phyloP scores from a whole-genome alignment of 129 eudicot species.

The Apium graveolens region DNA sequence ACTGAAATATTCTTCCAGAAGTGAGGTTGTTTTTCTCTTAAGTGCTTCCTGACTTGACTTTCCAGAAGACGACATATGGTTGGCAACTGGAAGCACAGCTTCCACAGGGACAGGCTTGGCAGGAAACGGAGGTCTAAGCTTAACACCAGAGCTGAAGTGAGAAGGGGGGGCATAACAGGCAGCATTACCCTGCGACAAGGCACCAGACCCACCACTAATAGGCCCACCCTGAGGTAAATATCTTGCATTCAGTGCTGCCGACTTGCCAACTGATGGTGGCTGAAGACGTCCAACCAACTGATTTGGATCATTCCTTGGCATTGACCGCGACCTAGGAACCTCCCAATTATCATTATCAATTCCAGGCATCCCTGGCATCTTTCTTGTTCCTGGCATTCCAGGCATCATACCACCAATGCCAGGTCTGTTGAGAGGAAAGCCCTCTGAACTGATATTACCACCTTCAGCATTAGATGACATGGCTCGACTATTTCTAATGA shows the following conservation, averaged over 20 bases:
- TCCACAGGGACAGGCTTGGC: slow-evolving; percentile 24
- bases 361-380: slow-evolving; percentile 86
- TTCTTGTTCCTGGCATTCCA: slow-evolving; percentile 84
- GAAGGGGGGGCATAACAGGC: slow-evolving; percentile 22
- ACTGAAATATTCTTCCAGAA: slow-evolving; percentile 81
- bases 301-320: slow-evolving; percentile 45
- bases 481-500: slow-evolving; percentile 57
- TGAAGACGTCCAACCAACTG: slow-evolving; percentile 33
- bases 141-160: slow-evolving; percentile 21
- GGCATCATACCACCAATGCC: slow-evolving; percentile 96
- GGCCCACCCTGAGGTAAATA: slow-evolving; percentile 68
- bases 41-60: slow-evolving; percentile 35
- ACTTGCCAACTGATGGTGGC: slow-evolving; percentile 39
- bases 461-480: slow-evolving; percentile 43
- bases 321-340: slow-evolving; percentile 49
- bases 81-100: slow-evolving; percentile 26
- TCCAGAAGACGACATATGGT: slow-evolving; percentile 20
- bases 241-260: slow-evolving; percentile 45
- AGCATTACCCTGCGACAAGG: slow-evolving; percentile 62
- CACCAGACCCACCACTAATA: slow-evolving; percentile 52
- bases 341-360: slow-evolving; percentile 83
- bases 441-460: slow-evolving; percentile 37
- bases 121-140: slow-evolving; percentile 18
- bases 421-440: slow-evolving; percentile 59
- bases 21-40: slow-evolving; percentile 50